These are phyloP conservation scores for Fragaria nilgerrensis DNA, from an alignment of 306 rosid genomes.

Conservation along the genomic window DNA sequence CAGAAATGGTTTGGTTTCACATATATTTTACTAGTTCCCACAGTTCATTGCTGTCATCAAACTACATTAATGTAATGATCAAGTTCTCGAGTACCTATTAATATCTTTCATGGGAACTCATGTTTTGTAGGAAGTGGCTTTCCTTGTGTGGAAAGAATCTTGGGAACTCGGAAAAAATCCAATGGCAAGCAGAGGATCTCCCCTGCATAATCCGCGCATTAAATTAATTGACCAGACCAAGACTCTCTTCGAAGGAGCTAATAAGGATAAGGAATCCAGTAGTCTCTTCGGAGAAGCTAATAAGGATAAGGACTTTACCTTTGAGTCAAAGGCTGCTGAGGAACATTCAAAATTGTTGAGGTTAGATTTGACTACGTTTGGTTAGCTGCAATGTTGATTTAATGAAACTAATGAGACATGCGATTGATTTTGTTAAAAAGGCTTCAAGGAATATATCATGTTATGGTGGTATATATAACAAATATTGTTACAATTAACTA, in stretches of 20 bases:
- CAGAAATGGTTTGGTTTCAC: background rate
- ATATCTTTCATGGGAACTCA: slow-evolving; percentile 6
- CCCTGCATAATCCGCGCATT: slow-evolving; percentile 93
- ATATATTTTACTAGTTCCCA: background rate
- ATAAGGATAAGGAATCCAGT: slow-evolving; percentile 53
- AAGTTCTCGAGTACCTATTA: background rate
- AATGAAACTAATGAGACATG: slow-evolving; percentile 11
- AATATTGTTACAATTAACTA: background rate
- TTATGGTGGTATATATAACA: slow-evolving; percentile 13
- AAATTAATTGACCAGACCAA: slow-evolving; percentile 81
- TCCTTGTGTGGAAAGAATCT: slow-evolving; percentile 95
- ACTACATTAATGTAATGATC: background rate
- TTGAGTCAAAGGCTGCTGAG: slow-evolving; percentile 93
- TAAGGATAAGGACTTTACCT: slow-evolving; percentile 62
- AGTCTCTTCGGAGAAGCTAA: slow-evolving; percentile 68
- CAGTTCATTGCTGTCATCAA: background rate
- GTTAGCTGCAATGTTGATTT: slow-evolving; percentile 8
- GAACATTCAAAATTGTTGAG: slow-evolving; percentile 92
- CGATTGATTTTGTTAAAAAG: slow-evolving; percentile 7
- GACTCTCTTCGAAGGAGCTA: slow-evolving; percentile 69
- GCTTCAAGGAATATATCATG: slow-evolving; percentile 12
- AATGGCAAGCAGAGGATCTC: slow-evolving; percentile 95
- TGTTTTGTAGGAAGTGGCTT: slow-evolving; percentile 77
- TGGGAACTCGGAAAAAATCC: slow-evolving; percentile 88
- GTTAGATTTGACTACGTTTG: slow-evolving; percentile 40